Evolutionary conservation across 768 basidiomycete genomes (phyloP).

Genomic region (Suillus hirtellus): DNA sequence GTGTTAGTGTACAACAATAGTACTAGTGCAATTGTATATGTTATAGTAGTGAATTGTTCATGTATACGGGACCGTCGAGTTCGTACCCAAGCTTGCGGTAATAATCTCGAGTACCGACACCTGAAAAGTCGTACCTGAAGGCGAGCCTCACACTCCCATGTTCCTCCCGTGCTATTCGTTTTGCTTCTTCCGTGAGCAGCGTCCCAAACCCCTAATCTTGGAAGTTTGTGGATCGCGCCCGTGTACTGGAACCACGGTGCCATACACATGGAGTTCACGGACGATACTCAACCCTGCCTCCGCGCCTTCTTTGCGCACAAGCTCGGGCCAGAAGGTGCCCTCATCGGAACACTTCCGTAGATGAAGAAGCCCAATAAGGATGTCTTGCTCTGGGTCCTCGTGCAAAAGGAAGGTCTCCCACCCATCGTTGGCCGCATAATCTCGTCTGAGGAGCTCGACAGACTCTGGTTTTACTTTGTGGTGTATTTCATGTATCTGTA

Average conservation of each 20-base stretch:
- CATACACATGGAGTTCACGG: conserved; percentile 95
- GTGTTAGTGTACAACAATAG: conserved; percentile 9
- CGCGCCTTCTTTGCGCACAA: conserved; percentile 65
- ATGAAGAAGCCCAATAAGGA: conserved; percentile 89
- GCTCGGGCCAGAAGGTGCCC: conserved; percentile 93
- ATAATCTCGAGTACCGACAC: conserved; percentile 96
- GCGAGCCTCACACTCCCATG: conserved; percentile 94
- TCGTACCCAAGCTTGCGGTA: conserved; percentile 93
- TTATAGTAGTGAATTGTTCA: conserved; percentile 80
- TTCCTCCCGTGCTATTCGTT: conserved; percentile 95
- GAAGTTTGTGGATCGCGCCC: conserved; percentile 96
- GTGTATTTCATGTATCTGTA: conserved; percentile 96
- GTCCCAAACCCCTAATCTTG: conserved; percentile 98
- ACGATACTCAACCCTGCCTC: conserved; percentile 91
- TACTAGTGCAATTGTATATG: conserved; percentile 10
- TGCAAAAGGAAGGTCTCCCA: conserved; percentile 99
- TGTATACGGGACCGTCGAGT: conserved; percentile 89
- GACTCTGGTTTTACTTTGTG: conserved; percentile 95
- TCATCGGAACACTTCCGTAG: conserved; percentile 96
- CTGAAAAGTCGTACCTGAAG: conserved; percentile 73
- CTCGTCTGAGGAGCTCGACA: conserved; percentile 91
- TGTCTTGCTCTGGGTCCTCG: conserved; percentile 96
- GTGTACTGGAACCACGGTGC: conserved; percentile 96
- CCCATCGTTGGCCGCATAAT: conserved; percentile 96
- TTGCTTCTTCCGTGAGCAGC: conserved; percentile 97